Conservation (phyloP, 352 stramenopile genomes). For the Phytophthora crassamura region DNA sequence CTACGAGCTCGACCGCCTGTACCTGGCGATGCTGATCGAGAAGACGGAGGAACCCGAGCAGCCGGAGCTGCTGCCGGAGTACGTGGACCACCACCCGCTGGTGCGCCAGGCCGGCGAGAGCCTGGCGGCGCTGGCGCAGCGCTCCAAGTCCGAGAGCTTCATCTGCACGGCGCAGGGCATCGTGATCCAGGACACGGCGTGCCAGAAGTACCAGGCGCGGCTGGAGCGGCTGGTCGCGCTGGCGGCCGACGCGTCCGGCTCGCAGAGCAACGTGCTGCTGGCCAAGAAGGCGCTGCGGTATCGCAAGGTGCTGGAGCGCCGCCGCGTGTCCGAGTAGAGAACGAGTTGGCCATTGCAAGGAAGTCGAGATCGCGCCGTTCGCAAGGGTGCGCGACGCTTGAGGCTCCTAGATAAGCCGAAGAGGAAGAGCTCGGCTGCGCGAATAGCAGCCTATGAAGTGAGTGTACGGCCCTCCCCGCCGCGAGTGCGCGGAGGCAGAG, state of each 20-base stretch:
- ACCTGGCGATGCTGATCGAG: conserved; percentile 6
- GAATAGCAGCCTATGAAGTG: background rate
- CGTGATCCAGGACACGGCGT: conserved; percentile 34
- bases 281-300: conserved; percentile 46
- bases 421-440: too few species aligned
- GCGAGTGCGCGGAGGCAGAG: background rate
- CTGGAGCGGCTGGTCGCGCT: conserved; percentile 31
- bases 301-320: conserved; percentile 39
- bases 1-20: conserved; percentile 1
- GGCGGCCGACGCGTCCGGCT: conserved; percentile 23
- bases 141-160: conserved; percentile 43
- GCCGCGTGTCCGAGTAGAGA: conserved; percentile 11
- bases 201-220: conserved; percentile 24
- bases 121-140: conserved; percentile 18
- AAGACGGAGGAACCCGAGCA: background rate
- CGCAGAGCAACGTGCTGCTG: conserved; percentile 39
- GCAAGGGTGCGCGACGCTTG: too few species aligned
- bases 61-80: background rate
- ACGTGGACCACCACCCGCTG: conserved; percentile 14
- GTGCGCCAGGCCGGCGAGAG: conserved; percentile 6
- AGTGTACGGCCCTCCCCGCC: background rate
- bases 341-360: background rate
- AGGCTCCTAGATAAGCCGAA: background rate
- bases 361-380: too few species aligned
- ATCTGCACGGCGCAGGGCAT: conserved; percentile 43